A percentile compares a stretch with the other conserved stretches of the same genome.
These are phyloP conservation scores for Botryobasidium botryosum DNA, from an alignment of 768 basidiomycete genomes.

Conservation along the genomic window DNA sequence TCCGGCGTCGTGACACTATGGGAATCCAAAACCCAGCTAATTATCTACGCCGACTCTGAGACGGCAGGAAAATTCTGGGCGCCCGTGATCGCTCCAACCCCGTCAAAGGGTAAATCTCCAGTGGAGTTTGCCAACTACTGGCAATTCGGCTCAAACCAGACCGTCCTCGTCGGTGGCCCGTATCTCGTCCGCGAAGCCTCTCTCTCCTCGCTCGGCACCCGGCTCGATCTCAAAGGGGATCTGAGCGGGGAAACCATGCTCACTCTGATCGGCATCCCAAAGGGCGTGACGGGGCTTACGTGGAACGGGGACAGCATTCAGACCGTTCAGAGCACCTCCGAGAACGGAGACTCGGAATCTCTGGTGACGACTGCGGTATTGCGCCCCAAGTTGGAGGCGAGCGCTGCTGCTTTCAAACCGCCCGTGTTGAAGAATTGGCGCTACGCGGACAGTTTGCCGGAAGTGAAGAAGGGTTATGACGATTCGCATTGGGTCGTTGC, in stretches of 20 bases:
- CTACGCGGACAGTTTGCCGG: constrained; percentile 60
- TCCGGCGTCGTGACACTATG: constrained; percentile 42
- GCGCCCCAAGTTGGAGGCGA: background rate
- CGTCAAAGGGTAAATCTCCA: background rate
- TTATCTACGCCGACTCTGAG: constrained; percentile 47
- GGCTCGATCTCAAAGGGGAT: constrained; percentile 50
- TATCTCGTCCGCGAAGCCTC: constrained; percentile 30
- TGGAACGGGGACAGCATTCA: no score
- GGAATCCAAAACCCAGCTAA: constrained; percentile 48
- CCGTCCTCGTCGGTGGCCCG: constrained; percentile 37
- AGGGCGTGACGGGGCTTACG: constrained; percentile 30
- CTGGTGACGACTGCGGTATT: constrained; percentile 17
- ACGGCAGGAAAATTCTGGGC: constrained; percentile 64
- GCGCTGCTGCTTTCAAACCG: background rate
- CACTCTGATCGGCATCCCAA: constrained; percentile 44
- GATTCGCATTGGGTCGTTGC: constrained; percentile 51
- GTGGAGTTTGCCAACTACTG: constrained; percentile 34
- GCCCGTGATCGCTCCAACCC: constrained; percentile 32
- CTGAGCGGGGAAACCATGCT: constrained; percentile 40
- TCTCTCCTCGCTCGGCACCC: constrained; percentile 13
- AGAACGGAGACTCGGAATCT: no score
- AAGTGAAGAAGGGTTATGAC: constrained; percentile 37
- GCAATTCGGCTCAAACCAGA: constrained; percentile 54
- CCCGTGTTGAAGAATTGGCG: constrained; percentile 48
- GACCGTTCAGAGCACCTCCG: no score